These are phyloP conservation scores for Xylariaceae sp. DNA, from an alignment of 2,329 filamentous ascomycete species.

Conservation along the genomic window DNA sequence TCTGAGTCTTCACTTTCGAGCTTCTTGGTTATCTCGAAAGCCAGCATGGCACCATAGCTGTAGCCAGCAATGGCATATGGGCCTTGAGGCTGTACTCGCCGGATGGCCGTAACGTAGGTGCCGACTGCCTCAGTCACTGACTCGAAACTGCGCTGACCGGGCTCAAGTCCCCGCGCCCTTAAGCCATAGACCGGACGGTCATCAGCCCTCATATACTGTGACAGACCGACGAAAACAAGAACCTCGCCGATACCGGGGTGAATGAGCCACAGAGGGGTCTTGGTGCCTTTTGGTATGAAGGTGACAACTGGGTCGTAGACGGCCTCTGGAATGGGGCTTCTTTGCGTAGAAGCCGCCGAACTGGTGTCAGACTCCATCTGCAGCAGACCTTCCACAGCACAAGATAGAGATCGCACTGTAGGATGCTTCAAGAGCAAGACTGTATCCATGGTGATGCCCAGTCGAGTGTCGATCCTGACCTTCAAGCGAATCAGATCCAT, in stretches of 20 bases:
- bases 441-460: constrained; percentile 23
- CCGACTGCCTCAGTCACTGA: constrained; percentile 31
- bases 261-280: constrained; percentile 32
- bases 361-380: neutral
- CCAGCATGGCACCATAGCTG: constrained; percentile 40
- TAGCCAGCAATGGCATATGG: constrained; percentile 47
- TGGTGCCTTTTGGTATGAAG: constrained; percentile 23
- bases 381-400: constrained; percentile 9
- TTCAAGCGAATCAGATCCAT: neutral
- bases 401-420: constrained; percentile 20
- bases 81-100: constrained; percentile 34
- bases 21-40: constrained; percentile 41
- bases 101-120: constrained; percentile 33
- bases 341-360: too few relatives aligned
- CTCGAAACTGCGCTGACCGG: constrained; percentile 28
- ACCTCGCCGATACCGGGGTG: constrained; percentile 36
- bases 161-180: constrained; percentile 34
- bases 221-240: constrained; percentile 31
- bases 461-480: neutral
- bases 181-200: constrained; percentile 38
- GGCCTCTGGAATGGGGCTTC: too few relatives aligned
- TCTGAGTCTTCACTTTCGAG: constrained; percentile 30
- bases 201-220: constrained; percentile 25
- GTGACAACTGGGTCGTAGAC: constrained; percentile 16
- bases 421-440: constrained; percentile 28